Base-by-base conservation (phyloP, 2,329 filamentous ascomycete species). In the Pyricularia sp. region DNA sequence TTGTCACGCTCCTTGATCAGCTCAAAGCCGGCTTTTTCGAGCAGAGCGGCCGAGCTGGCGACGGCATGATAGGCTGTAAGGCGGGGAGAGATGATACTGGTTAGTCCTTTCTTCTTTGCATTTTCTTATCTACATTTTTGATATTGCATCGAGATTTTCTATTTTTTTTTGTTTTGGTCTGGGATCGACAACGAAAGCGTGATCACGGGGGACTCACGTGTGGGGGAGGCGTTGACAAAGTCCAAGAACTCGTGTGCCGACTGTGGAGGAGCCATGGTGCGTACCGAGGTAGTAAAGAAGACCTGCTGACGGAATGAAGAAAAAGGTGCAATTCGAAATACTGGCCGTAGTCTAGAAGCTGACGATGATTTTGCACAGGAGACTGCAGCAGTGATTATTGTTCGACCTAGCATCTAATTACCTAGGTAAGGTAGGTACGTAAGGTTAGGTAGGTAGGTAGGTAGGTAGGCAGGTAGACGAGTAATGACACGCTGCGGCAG, bases 221-320 rank as follows among this genome's bases (percentile, higher is more conserved):
- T 97, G 14, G 95, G 95, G 70, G 94, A 97, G 72, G 90, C 92
- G 80, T 97, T 97, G 78, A 97, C 90, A 81, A 97, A 97, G 80
- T 92, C 90, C 77, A 97, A 81, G 79, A 97, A 97, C 83, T 96
- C 92, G 80, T 91, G 82, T 68, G 92, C 92, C 68, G 87, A 80
- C 73, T 83, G 78, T 50, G 83, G 81, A 67, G 84, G 81, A 66
- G 84, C 81, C 85, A 87, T 87, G 74, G 70, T 79, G 76, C 72
- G 72, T 68, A 66, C 26, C 69, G 61, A 67, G 68, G 69, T 67
- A 70, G 74, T 67, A 23, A 71, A 72, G n/a, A 61, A 61, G 3
- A 14, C 5, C 23, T 61, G 58, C 6, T 12, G 58, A 3, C 23
- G 58, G 23, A 25, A 26, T 61, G n/a, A 61, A 7, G 58, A 55